These are phyloP conservation scores for Ustilago tritici DNA, from an alignment of 1,284 basidiomycete species.

Conservation along the genomic window DNA sequence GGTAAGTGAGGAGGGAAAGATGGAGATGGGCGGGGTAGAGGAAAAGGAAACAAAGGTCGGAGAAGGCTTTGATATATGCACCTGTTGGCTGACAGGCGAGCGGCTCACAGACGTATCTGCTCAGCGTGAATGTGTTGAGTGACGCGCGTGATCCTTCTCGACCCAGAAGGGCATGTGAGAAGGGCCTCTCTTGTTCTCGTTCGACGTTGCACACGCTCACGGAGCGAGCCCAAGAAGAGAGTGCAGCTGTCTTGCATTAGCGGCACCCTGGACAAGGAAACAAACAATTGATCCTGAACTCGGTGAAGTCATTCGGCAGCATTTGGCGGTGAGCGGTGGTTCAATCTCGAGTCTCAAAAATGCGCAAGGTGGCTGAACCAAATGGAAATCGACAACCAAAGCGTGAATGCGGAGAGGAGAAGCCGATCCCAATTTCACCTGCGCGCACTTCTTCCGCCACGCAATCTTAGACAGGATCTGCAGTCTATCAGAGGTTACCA, in stretches of 20 bases:
- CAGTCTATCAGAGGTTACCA: background rate
- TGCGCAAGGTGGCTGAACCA: background rate
- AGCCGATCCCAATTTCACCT: background rate
- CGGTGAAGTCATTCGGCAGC: background rate
- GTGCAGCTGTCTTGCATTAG: background rate
- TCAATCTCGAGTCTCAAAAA: background rate
- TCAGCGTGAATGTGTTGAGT: slow-evolving; percentile 1
- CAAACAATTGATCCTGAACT: background rate
- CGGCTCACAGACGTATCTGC: background rate
- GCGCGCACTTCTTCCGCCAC: background rate
- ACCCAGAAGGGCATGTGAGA: slow-evolving; percentile 1
- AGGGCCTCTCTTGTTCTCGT: too few relatives aligned
- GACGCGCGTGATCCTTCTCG: slow-evolving; percentile 3
- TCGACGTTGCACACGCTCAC: too few relatives aligned
- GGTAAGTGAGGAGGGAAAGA: background rate
- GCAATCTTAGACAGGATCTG: background rate
- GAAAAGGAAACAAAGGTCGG: background rate
- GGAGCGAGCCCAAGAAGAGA: background rate
- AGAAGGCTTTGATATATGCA: background rate
- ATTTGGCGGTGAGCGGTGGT: background rate
- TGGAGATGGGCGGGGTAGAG: background rate
- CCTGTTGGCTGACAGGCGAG: background rate
- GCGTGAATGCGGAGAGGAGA: slow-evolving; percentile 37
- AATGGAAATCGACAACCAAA: background rate
- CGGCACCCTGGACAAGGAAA: slow-evolving; percentile 8